A percentile compares a stretch with the other conserved stretches of the same genome.
phyloP scores from a whole-genome alignment of 176 grass and related monocot species.

The Tuctoria greenei region DNA sequence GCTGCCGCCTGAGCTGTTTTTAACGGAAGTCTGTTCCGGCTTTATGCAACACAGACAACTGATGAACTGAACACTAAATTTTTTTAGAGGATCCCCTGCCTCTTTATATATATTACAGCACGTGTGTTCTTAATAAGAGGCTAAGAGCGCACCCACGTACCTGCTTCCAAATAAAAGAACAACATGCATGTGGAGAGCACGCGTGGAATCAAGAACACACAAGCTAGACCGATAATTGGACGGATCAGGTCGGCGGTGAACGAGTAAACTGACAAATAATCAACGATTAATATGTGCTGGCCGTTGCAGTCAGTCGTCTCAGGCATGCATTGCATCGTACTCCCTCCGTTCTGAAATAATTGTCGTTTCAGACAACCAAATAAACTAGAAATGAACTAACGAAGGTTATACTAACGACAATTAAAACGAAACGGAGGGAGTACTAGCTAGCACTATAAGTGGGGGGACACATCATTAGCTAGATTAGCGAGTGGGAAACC shows the following conservation, averaged over 20 bases:
- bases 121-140: not conserved
- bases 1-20: not conserved
- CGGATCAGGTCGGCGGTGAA: conserved; percentile 34
- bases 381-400: too few species aligned
- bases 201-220: not conserved
- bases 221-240: not conserved
- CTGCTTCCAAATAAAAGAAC: not conserved
- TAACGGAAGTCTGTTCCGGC: not conserved
- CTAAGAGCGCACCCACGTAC: not conserved
- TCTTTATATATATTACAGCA: too few species aligned
- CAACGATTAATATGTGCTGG: conserved; percentile 12
- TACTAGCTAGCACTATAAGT: conserved; percentile 8
- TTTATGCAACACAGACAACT: not conserved
- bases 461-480: conserved; percentile 51
- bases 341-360: too few species aligned
- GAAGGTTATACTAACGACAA: too few species aligned
- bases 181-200: not conserved
- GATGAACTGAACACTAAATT: not conserved
- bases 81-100: not conserved
- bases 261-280: conserved; percentile 13
- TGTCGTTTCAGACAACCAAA: too few species aligned
- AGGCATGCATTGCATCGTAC: not conserved
- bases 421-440: too few species aligned
- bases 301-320: conserved; percentile 8
- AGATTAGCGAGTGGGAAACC: conserved; percentile 35